Evolutionary conservation across 495 filamentous ascomycete species (phyloP), one percentile per base, ranked within the genome.

Genomic region (Penicillium chermesinum): DNA sequence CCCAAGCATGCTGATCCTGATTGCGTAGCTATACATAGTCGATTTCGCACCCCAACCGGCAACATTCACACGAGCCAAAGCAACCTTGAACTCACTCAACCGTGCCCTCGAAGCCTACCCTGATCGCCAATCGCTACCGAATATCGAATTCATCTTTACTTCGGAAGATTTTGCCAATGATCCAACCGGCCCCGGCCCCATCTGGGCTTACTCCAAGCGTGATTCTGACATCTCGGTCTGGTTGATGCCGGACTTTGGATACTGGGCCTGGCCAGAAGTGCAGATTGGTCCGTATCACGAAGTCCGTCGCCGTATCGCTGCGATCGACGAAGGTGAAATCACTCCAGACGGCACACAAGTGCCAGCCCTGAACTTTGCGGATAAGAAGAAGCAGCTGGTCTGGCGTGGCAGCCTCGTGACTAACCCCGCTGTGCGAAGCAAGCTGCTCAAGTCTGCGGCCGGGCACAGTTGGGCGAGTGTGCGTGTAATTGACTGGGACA

Each of bases 221-320:
- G 60, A 61, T 15, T 50, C 52, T 5, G 72, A 83, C 33, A 54
- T 65, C 0, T 62, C 70, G 10, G 64, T 73, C 41, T 91, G 87
- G 81, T 57, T 87, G 2, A 86, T 91, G 68, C 87, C 88, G 0
- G 86, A 91, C 67, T 91, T 90, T 61, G 78, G 81, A 50, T 87
- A 84, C 71, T 91, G 84, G 83, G 70, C 81, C 1, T 89, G 84
- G 83, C 74, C 81, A 0, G 74, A 84, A 36, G 70, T 79, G 22
- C 70, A 77, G 46, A 72, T 87, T 35, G 78, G 78, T 3, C 76
- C 79, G 7, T 79, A 84, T 44, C 55, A 70, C 12, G 77, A 78
- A 49, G 77, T 82, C 13, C 60, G 67, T 1, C 60, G 57, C 0
- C 67, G 65, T 17, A 71, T 74, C 17, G 59, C 62, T 0, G 57